Evolutionary conservation across 768 basidiomycete genomes (phyloP).

Genomic region (Agrocybe praecox): DNA sequence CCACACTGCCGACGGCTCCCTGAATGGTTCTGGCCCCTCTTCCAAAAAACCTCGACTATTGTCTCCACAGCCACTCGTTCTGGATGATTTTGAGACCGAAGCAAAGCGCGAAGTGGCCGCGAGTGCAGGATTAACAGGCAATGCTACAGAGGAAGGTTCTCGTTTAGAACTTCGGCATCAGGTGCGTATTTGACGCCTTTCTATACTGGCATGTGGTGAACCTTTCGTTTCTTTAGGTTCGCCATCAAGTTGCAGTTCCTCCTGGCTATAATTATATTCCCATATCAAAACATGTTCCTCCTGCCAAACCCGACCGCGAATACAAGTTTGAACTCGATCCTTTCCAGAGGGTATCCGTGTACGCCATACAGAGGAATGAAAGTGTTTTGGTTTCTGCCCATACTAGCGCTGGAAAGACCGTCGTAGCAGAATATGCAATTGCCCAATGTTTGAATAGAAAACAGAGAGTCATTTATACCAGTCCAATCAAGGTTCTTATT

Average conservation of each 20-base stretch:
- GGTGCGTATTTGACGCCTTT: conserved; percentile 37
- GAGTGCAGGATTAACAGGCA: conserved; percentile 82
- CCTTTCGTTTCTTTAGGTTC: conserved; percentile 56
- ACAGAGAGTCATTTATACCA: conserved; percentile 97
- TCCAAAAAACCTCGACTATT: conserved; percentile 63
- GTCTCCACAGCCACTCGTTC: conserved; percentile 72
- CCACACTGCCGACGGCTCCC: conserved; percentile 28
- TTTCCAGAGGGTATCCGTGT: conserved; percentile 93
- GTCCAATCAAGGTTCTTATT: conserved; percentile 92
- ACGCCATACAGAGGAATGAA: conserved; percentile 96
- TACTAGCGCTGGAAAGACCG: conserved; percentile 98
- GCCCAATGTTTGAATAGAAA: conserved; percentile 93
- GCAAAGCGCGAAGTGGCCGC: conserved; percentile 91
- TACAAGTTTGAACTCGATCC: conserved; percentile 98
- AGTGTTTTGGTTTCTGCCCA: conserved; percentile 98
- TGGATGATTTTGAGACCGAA: conserved; percentile 95
- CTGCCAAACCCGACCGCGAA: conserved; percentile 85
- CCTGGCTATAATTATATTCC: conserved; percentile 89
- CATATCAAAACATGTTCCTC: conserved; percentile 89
- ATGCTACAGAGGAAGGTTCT: conserved; percentile 54
- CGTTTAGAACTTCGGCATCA: conserved; percentile 82
- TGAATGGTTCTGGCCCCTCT: conserved; percentile 35
- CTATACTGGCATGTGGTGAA: neutral
- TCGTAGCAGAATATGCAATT: conserved; percentile 99
- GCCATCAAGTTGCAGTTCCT: conserved; percentile 96